These are phyloP conservation scores for Aspergillus conjunctus DNA, from an alignment of 495 filamentous ascomycete species.

Conservation along the genomic window DNA sequence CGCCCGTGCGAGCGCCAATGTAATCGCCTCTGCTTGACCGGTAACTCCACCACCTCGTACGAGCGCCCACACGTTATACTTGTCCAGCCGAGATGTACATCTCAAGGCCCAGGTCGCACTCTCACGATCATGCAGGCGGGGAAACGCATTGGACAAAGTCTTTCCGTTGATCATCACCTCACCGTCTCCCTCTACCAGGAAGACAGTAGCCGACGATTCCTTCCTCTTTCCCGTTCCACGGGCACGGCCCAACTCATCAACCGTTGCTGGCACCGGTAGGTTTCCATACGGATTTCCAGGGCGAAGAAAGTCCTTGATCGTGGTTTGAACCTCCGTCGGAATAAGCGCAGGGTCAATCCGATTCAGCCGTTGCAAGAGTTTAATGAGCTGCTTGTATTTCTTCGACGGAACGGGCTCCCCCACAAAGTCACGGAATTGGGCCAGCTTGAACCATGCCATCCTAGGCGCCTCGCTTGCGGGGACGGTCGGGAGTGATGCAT, in stretches of 20 bases:
- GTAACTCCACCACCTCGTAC: slow-evolving; percentile 86
- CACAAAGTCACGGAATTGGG: slow-evolving; percentile 70
- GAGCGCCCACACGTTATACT: slow-evolving; percentile 93
- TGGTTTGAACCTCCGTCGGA: slow-evolving; percentile 64
- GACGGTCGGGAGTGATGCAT: slow-evolving; percentile 70
- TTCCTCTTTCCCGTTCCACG: slow-evolving; percentile 83
- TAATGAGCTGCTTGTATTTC: slow-evolving; percentile 75
- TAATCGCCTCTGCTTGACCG: slow-evolving; percentile 93
- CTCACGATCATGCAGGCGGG: slow-evolving; percentile 88
- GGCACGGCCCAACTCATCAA: slow-evolving; percentile 76
- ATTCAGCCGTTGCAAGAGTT: slow-evolving; percentile 77
- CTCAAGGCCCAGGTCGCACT: slow-evolving; percentile 90
- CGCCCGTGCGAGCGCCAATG: slow-evolving; percentile 86
- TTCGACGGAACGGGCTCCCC: slow-evolving; percentile 78
- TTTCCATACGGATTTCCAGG: slow-evolving; percentile 70
- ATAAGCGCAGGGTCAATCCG: slow-evolving; percentile 79
- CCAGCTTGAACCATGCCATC: slow-evolving; percentile 80
- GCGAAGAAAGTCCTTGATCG: slow-evolving; percentile 71
- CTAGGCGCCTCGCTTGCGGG: slow-evolving; percentile 64
- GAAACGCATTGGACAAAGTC: slow-evolving; percentile 74
- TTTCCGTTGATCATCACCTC: slow-evolving; percentile 90
- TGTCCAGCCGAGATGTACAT: slow-evolving; percentile 79
- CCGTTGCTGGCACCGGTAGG: slow-evolving; percentile 51
- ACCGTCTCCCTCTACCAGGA: slow-evolving; percentile 87
- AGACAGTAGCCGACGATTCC: slow-evolving; percentile 77